These are phyloP conservation scores for Nothopassalora personata DNA, from an alignment of 2,329 filamentous ascomycete genomes.

Conservation along the genomic window DNA sequence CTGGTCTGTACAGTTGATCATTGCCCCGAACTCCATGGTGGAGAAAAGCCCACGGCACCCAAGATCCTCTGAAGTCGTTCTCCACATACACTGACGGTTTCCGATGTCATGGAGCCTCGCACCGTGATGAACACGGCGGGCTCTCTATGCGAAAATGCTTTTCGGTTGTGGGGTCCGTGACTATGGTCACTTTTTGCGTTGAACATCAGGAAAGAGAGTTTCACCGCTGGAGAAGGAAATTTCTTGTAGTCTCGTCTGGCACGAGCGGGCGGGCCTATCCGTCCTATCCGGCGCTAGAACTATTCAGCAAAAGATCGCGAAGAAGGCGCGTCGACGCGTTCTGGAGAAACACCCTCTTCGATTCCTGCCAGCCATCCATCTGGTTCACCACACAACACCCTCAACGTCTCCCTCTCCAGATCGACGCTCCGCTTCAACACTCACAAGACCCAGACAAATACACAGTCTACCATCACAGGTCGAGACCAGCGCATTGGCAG, in stretches of 20 bases:
- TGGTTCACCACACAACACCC: neutral
- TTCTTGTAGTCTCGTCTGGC: slow-evolving; percentile 1
- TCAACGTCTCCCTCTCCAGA: neutral
- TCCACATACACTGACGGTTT: slow-evolving; percentile 38
- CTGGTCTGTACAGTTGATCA: slow-evolving; percentile 36
- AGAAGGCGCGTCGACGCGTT: neutral
- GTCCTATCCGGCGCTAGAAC: too few relatives aligned
- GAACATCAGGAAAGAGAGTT: slow-evolving; percentile 20
- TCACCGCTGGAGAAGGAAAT: slow-evolving; percentile 3
- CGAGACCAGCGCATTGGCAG: neutral
- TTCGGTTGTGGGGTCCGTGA: slow-evolving; percentile 29
- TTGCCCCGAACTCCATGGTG: slow-evolving; percentile 35
- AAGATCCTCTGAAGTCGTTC: slow-evolving; percentile 35
- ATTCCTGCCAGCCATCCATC: neutral
- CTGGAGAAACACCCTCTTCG: neutral
- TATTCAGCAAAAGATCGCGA: neutral
- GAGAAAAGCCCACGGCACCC: slow-evolving; percentile 35
- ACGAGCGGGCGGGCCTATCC: neutral
- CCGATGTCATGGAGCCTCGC: slow-evolving; percentile 38
- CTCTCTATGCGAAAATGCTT: slow-evolving; percentile 39
- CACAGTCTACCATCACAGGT: neutral
- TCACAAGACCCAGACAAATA: neutral
- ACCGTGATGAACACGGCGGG: slow-evolving; percentile 26
- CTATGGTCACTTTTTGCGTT: slow-evolving; percentile 34
- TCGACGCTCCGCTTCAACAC: too few relatives aligned